Conservation (phyloP, 371 early-diverging fungal genomes). For the Mortierella sp. region DNA sequence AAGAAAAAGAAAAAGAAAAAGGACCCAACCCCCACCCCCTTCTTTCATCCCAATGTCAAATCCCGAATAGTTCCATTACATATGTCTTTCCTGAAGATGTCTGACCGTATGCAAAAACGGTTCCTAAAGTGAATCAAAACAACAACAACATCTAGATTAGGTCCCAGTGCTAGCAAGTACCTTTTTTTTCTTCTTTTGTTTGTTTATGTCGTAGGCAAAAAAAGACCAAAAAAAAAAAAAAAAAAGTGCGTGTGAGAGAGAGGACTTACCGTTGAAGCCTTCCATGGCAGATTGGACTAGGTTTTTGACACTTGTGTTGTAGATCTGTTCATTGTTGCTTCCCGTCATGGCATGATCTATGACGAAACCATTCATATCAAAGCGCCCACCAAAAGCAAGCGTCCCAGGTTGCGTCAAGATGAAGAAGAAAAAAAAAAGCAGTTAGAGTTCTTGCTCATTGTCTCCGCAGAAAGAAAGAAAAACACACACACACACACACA, state of each 20-base stretch:
- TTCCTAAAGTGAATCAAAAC: constrained; percentile 55
- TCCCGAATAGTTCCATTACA: too few species aligned
- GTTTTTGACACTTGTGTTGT: constrained; percentile 52
- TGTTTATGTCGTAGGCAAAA: too few species aligned
- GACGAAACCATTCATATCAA: background rate
- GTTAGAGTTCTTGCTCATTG: too few species aligned
- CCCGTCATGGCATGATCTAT: constrained; percentile 56
- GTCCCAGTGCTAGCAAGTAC: background rate
- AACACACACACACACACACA: too few species aligned
- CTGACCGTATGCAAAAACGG: constrained; percentile 96
- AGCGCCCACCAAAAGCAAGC: background rate
- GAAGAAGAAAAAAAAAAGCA: background rate
- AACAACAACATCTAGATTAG: too few species aligned
- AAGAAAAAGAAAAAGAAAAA: background rate
- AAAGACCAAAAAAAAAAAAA: background rate
- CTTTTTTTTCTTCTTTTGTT: background rate
- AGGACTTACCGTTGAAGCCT: constrained; percentile 64
- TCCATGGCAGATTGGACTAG: constrained; percentile 65
- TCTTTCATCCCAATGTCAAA: too few species aligned
- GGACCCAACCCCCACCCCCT: background rate
- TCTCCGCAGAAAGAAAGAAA: too few species aligned
- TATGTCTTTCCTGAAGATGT: constrained; percentile 97
- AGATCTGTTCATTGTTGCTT: constrained; percentile 55
- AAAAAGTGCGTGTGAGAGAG: background rate
- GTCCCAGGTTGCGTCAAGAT: too few species aligned